Conservation (phyloP, 257 asterid genomes). For the Phtheirospermum japonicum region DNA sequence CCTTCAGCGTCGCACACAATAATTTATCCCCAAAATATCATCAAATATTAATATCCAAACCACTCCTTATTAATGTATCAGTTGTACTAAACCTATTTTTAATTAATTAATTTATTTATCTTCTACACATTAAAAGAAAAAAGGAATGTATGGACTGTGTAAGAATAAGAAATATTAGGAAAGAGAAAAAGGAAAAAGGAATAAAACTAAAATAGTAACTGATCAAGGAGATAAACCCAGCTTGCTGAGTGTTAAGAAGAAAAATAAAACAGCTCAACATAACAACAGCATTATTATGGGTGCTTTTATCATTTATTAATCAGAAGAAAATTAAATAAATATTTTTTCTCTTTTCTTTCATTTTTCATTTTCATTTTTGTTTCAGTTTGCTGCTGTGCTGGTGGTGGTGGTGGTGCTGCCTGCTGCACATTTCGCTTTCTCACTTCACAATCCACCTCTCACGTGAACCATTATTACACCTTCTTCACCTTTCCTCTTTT, state of each 20-base stretch:
- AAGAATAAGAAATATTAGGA: not conserved
- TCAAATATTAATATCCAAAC: conserved; percentile 8
- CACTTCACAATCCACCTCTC: conserved; percentile 61
- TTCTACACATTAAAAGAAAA: not conserved
- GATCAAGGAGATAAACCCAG: not conserved
- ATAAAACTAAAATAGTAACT: not conserved
- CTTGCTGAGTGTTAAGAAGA: conserved; percentile 8
- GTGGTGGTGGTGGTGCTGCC: conserved; percentile 45
- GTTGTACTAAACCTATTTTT: not conserved
- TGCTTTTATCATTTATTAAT: conserved; percentile 21
- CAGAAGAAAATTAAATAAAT: conserved; percentile 2
- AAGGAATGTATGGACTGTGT: not conserved
- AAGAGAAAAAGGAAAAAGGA: not conserved
- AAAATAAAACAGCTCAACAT: conserved; percentile 3
- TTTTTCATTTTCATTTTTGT: conserved; percentile 17
- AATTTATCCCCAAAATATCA: conserved; percentile 8
- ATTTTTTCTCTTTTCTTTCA: not conserved
- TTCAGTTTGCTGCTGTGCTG: conserved; percentile 32
- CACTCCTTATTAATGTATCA: conserved; percentile 11
- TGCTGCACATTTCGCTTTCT: conserved; percentile 64
- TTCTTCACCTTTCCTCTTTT: conserved; percentile 12
- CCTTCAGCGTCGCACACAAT: not conserved
- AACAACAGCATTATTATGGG: conserved; percentile 16
- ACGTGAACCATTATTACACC: conserved; percentile 51
- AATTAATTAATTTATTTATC: not conserved